These are phyloP conservation scores for Sporormia fimetaria DNA, from an alignment of 495 filamentous ascomycete genomes.

Conservation along the genomic window DNA sequence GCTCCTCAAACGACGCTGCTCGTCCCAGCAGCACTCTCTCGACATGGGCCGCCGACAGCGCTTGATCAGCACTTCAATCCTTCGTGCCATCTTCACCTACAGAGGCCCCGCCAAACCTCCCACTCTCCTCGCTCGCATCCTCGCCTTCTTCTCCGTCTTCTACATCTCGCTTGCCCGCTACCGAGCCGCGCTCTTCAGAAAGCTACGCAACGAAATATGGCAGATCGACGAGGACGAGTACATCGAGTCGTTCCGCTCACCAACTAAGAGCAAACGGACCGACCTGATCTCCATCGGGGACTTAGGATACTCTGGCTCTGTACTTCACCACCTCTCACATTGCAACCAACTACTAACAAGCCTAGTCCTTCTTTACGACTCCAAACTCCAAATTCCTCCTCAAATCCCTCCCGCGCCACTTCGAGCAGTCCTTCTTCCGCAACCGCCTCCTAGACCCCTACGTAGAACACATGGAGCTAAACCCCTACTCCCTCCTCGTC, in stretches of 20 bases:
- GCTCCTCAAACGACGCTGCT: too few relatives aligned
- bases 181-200: slow-evolving; percentile 24
- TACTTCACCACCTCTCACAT: slow-evolving; percentile 16
- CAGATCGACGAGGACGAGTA: slow-evolving; percentile 45
- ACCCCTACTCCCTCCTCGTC: slow-evolving; percentile 49
- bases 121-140: slow-evolving; percentile 19
- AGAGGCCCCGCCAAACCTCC: slow-evolving; percentile 9
- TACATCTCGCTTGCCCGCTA: slow-evolving; percentile 22
- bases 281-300: slow-evolving; percentile 42
- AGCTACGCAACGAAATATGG: slow-evolving; percentile 35
- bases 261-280: slow-evolving; percentile 25
- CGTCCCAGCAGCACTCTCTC: too few relatives aligned
- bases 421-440: slow-evolving; percentile 58
- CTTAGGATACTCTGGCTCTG: slow-evolving; percentile 50
- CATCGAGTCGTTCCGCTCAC: slow-evolving; percentile 38
- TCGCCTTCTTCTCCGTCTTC: slow-evolving; percentile 28
- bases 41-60: slow-evolving; percentile 23
- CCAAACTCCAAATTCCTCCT: slow-evolving; percentile 49
- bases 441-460: slow-evolving; percentile 51
- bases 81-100: slow-evolving; percentile 25
- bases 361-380: slow-evolving; percentile 55
- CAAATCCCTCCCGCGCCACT: slow-evolving; percentile 54
- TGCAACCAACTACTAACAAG: background rate
- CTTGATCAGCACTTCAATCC: slow-evolving; percentile 25
- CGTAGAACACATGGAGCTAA: slow-evolving; percentile 44